Conservation (phyloP, 169 alveolate species). For the Eimeria zaria region DNA sequence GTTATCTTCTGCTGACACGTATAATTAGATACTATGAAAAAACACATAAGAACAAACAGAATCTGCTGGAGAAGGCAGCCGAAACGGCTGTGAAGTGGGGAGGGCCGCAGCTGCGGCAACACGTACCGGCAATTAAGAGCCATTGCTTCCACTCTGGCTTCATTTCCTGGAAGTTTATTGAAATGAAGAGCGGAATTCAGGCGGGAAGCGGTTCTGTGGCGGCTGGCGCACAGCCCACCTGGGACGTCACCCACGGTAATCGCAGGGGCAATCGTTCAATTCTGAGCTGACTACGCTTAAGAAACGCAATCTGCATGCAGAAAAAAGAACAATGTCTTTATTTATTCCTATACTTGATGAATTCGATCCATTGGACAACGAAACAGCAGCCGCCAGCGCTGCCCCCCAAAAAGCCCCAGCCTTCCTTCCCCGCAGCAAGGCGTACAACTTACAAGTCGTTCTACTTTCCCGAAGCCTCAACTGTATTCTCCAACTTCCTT, state of each 20-base stretch:
- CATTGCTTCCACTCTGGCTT: slow-evolving; percentile 56
- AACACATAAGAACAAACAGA: neutral
- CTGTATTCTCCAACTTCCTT: neutral
- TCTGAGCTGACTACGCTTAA: neutral
- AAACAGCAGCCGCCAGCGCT: slow-evolving; percentile 10
- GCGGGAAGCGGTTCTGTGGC: slow-evolving; percentile 16
- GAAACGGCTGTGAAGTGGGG: slow-evolving; percentile 2
- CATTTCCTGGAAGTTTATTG: neutral
- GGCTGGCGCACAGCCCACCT: slow-evolving; percentile 32
- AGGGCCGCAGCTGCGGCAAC: neutral
- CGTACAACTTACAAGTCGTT: neutral
- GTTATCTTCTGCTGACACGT: neutral
- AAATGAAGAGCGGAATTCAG: slow-evolving; percentile 13
- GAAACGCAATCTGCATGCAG: slow-evolving; percentile 8
- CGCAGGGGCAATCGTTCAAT: neutral
- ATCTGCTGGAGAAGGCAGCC: neutral
- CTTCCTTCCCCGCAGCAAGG: slow-evolving; percentile 61
- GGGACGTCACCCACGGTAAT: slow-evolving; percentile 39
- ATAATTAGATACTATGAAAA: neutral
- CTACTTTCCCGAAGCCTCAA: neutral
- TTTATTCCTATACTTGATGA: neutral
- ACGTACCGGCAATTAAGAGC: slow-evolving; percentile 63
- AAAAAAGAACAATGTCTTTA: neutral
- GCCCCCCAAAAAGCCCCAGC: slow-evolving; percentile 69
- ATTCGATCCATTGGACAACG: neutral